phyloP scores from a whole-genome alignment of 2,329 filamentous ascomycete genomes.

The Penicillium italicum region DNA sequence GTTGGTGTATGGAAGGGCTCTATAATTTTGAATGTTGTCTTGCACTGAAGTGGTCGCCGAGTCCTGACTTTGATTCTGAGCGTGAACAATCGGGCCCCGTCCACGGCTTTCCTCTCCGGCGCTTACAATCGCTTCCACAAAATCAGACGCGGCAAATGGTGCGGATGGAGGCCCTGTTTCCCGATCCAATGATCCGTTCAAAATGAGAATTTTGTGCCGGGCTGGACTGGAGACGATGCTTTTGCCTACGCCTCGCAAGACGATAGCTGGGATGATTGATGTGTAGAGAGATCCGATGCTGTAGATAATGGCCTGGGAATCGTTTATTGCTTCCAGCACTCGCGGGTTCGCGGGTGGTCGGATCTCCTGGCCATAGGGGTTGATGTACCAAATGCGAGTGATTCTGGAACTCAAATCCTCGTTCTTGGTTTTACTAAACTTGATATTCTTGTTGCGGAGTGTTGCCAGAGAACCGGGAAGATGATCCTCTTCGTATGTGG shows the following conservation, averaged over 20 bases:
- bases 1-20: conserved; percentile 51
- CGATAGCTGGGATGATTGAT: conserved; percentile 75
- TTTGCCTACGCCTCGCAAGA: conserved; percentile 71
- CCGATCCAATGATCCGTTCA: conserved; percentile 80
- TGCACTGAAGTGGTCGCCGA: conserved; percentile 9
- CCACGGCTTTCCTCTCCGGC: conserved; percentile 68
- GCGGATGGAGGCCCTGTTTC: conserved; percentile 70
- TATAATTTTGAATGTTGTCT: conserved; percentile 6
- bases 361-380: conserved; percentile 97
- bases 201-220: conserved; percentile 71
- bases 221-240: conserved; percentile 53
- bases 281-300: conserved; percentile 94
- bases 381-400: conserved; percentile 90
- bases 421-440: conserved; percentile 74
- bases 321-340: conserved; percentile 64
- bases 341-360: conserved; percentile 77
- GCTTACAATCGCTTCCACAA: conserved; percentile 72
- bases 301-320: conserved; percentile 71
- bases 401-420: conserved; percentile 78
- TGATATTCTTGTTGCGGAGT: conserved; percentile 74
- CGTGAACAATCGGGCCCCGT: conserved; percentile 21
- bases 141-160: conserved; percentile 73
- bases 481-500: conserved; percentile 46
- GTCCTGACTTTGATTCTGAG: neutral
- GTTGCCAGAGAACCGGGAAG: conserved; percentile 67